phyloP scores from a whole-genome alignment of 2,329 filamentous ascomycete species.

The Ilyonectria destructans region DNA sequence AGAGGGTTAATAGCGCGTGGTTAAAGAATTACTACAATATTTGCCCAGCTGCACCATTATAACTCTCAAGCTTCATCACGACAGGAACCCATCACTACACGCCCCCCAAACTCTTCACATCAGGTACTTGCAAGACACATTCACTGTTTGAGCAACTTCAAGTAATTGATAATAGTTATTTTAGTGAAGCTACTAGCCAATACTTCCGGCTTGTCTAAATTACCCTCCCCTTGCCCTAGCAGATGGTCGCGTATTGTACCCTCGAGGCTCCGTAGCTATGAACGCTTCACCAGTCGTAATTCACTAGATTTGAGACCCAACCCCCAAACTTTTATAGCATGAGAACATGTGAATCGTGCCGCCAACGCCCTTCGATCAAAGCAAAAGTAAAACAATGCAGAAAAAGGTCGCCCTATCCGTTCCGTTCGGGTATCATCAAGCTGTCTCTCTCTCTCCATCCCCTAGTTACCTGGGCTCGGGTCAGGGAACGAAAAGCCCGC shows the following conservation, averaged over 20 bases:
- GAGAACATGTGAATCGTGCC: slow-evolving; percentile 21
- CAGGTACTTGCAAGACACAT: no score
- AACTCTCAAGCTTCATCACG: no score
- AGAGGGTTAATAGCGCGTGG: no score
- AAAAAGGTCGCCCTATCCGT: slow-evolving; percentile 13
- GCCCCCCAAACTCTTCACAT: no score
- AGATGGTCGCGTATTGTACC: slow-evolving; percentile 1
- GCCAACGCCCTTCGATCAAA: slow-evolving; percentile 26
- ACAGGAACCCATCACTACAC: no score
- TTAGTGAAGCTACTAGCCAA: slow-evolving; percentile 6
- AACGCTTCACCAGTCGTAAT: slow-evolving; percentile 5
- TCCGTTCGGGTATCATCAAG: slow-evolving; percentile 33
- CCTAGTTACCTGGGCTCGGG: slow-evolving; percentile 45
- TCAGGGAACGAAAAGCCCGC: slow-evolving; percentile 59
- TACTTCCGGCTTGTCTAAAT: slow-evolving; percentile 5
- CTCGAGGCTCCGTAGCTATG: slow-evolving; percentile 3
- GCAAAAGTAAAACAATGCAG: neutral
- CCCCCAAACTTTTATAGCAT: slow-evolving; percentile 24
- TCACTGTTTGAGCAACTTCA: neutral
- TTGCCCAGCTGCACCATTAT: no score
- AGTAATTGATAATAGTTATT: neutral
- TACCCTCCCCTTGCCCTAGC: neutral
- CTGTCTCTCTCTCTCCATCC: slow-evolving; percentile 24
- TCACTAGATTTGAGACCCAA: slow-evolving; percentile 4
- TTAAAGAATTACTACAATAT: no score